Evolutionary conservation across 352 stramenopile genomes (phyloP).

Genomic region (Phytophthora idaei): DNA sequence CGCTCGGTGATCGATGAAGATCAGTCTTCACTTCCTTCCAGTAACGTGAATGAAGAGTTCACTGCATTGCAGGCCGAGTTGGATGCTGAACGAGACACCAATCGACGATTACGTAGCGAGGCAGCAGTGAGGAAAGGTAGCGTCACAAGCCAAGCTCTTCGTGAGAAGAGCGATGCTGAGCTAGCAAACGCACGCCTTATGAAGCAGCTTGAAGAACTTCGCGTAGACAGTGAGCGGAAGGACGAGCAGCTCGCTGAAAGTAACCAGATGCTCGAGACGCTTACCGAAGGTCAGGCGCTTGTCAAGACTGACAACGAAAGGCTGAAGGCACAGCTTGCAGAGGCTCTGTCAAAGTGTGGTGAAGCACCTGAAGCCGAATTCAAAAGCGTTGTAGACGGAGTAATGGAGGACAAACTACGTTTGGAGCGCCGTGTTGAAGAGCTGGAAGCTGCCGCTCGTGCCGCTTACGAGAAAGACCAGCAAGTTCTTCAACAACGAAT

Average conservation of each 20-base stretch:
- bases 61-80: conserved; percentile 41
- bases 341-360: conserved; percentile 11
- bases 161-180: conserved; percentile 33
- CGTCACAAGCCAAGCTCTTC: conserved; percentile 12
- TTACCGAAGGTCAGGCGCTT: conserved; percentile 34
- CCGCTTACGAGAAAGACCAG: conserved; percentile 38
- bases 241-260: conserved; percentile 43
- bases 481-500: conserved; percentile 36
- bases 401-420: conserved; percentile 25
- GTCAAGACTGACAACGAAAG: conserved; percentile 45
- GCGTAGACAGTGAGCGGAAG: conserved; percentile 38
- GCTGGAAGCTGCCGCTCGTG: conserved; percentile 34
- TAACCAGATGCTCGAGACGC: conserved; percentile 48
- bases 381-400: conserved; percentile 10
- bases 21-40: conserved; percentile 3
- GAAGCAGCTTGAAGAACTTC: conserved; percentile 41
- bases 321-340: conserved; percentile 40
- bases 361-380: conserved; percentile 8
- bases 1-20: not conserved
- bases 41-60: conserved; percentile 17
- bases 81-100: conserved; percentile 37
- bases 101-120: conserved; percentile 35
- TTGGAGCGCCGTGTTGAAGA: conserved; percentile 30
- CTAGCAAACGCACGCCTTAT: conserved; percentile 26
- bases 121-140: conserved; percentile 15